Conservation (phyloP, 257 asterid genomes). For the Cruciata laevipes region DNA sequence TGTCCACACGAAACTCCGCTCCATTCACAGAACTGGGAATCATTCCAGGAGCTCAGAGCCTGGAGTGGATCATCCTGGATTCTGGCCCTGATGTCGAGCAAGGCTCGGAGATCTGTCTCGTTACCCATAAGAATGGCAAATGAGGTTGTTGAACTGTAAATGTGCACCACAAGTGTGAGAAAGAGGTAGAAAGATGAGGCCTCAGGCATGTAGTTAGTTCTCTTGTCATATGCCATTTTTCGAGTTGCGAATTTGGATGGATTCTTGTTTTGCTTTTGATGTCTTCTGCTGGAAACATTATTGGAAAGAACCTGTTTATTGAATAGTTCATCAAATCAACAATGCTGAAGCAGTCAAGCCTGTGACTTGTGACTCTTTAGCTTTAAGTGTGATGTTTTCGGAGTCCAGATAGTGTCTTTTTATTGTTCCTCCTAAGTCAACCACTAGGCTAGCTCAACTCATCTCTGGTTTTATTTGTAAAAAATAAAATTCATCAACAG, state of each 20-base stretch:
- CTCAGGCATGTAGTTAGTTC: too few species aligned
- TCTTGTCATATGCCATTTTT: too few species aligned
- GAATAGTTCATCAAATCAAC: neutral
- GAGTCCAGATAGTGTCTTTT: too few species aligned
- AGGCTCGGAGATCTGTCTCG: conserved; percentile 13
- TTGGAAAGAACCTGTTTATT: neutral
- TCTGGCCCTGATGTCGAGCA: conserved; percentile 16
- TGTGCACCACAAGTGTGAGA: neutral
- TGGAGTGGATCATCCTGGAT: conserved; percentile 15
- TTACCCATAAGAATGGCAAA: neutral
- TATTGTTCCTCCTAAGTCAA: too few species aligned
- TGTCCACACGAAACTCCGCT: conserved; percentile 10
- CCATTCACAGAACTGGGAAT: conserved; percentile 14
- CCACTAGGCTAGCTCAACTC: too few species aligned
- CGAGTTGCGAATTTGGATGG: neutral
- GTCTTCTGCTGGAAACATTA: too few species aligned
- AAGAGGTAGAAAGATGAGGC: conserved; percentile 7
- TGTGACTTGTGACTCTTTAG: too few species aligned
- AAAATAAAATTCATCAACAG: too few species aligned
- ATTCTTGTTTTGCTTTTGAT: neutral
- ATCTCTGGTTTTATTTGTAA: too few species aligned
- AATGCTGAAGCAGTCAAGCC: too few species aligned
- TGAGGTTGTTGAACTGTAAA: neutral
- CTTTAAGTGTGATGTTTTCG: too few species aligned
- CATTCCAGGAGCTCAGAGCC: conserved; percentile 15